Conservation (phyloP, 2,329 filamentous ascomycete genomes). For the Fusarium oxysporum region DNA sequence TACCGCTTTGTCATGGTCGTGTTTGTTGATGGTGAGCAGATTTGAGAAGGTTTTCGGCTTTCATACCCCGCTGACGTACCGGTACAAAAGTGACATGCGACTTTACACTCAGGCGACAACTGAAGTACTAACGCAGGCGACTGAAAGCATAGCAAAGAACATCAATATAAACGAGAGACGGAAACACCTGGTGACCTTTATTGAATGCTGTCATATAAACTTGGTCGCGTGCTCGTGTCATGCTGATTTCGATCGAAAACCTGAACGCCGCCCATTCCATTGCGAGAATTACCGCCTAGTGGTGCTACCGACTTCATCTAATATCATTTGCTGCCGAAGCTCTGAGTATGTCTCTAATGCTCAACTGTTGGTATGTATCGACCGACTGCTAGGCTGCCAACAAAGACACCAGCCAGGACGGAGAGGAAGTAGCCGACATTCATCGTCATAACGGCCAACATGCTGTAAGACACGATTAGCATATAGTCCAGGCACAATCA, state of each 20-base stretch:
- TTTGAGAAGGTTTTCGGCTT: slow-evolving; percentile 64
- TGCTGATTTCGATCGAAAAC: neutral
- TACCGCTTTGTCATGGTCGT: slow-evolving; percentile 15
- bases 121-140: neutral
- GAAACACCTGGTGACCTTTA: neutral
- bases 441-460: slow-evolving; percentile 92
- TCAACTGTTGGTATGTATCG: slow-evolving; percentile 69
- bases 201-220: neutral
- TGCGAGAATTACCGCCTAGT: neutral
- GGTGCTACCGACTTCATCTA: neutral
- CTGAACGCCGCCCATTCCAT: neutral
- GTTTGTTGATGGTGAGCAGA: slow-evolving; percentile 52
- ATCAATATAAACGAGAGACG: neutral
- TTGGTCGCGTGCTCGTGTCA: neutral
- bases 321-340: neutral
- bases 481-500: neutral
- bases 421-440: slow-evolving; percentile 88
- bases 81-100: slow-evolving; percentile 48
- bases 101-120: neutral
- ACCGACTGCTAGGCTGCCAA: slow-evolving; percentile 86
- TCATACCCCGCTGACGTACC: slow-evolving; percentile 46
- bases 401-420: slow-evolving; percentile 81
- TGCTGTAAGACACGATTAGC: slow-evolving; percentile 64
- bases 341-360: slow-evolving; percentile 50
- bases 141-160: neutral